phyloP scores from a whole-genome alignment of 305 asterid genomes.

The Solanum hybrid region DNA sequence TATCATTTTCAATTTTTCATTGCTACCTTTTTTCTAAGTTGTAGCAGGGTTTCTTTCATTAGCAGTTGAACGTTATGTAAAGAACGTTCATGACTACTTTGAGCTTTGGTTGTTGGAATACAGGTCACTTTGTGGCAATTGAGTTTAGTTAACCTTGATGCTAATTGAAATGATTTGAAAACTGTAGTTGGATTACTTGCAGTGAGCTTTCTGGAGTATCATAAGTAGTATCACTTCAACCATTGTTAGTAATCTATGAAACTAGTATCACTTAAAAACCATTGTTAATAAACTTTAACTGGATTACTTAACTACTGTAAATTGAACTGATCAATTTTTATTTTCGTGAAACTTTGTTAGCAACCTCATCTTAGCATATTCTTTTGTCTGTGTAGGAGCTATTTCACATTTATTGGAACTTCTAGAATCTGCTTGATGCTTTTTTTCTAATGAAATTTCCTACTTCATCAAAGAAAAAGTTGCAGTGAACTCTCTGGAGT shows the following conservation, averaged over 20 bases:
- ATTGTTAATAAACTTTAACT: not conserved
- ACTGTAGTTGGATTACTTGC: not conserved
- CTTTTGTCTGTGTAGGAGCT: not conserved
- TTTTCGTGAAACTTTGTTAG: not conserved
- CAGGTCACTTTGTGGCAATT: not conserved
- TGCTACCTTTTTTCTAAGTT: not conserved
- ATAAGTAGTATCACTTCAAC: not conserved
- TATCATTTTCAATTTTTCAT: not conserved
- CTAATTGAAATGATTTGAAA: not conserved
- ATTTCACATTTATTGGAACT: not conserved
- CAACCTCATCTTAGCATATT: not conserved
- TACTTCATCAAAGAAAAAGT: not conserved
- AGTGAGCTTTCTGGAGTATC: not conserved
- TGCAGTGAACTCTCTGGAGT: not conserved
- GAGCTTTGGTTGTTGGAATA: conserved; percentile 1
- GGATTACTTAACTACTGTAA: not conserved
- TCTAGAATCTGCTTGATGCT: not conserved
- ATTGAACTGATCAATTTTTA: not conserved
- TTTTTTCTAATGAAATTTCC: not conserved
- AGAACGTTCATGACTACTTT: not conserved
- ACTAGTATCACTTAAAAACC: not conserved
- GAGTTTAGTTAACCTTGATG: not conserved
- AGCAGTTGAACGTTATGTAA: not conserved
- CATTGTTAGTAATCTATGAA: not conserved
- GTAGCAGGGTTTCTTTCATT: not conserved